Evolutionary conservation across 2,329 filamentous ascomycete species (phyloP).

Genomic region (Fusarium sp.): DNA sequence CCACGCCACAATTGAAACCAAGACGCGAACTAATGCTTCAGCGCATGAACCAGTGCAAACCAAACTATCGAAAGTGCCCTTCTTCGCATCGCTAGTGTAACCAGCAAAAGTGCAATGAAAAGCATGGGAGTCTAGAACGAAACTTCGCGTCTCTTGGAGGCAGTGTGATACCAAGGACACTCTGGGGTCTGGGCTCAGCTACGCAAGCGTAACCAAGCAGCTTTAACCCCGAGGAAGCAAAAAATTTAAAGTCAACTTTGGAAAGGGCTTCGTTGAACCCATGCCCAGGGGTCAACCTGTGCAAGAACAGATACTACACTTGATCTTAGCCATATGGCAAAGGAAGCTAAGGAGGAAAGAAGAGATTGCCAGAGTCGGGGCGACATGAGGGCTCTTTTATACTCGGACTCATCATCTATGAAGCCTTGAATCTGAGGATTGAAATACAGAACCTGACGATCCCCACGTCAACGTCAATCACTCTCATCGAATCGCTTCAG

Average conservation of each 20-base stretch:
- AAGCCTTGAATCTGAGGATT: slow-evolving; percentile 22
- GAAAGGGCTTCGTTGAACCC: slow-evolving; percentile 7
- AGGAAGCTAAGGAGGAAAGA: slow-evolving; percentile 35
- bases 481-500: not conserved
- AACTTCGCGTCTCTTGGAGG: slow-evolving; percentile 39
- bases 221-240: slow-evolving; percentile 23
- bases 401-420: not conserved
- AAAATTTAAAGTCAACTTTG: slow-evolving; percentile 28
- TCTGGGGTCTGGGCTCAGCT: slow-evolving; percentile 4
- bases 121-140: not conserved
- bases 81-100: slow-evolving; percentile 41
- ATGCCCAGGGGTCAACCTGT: slow-evolving; percentile 41
- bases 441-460: not conserved
- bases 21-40: not conserved
- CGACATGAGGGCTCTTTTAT: slow-evolving; percentile 20
- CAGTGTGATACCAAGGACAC: slow-evolving; percentile 47
- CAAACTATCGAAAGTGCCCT: slow-evolving; percentile 8
- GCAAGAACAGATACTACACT: slow-evolving; percentile 49
- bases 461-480: not conserved
- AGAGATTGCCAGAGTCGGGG: slow-evolving; percentile 1
- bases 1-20: not conserved
- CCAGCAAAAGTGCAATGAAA: slow-evolving; percentile 43
- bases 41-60: not conserved
- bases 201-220: slow-evolving; percentile 33
- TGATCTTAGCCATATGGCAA: slow-evolving; percentile 42